Conservation (phyloP, 306 rosid genomes). For the Dalbergia cultrata region DNA sequence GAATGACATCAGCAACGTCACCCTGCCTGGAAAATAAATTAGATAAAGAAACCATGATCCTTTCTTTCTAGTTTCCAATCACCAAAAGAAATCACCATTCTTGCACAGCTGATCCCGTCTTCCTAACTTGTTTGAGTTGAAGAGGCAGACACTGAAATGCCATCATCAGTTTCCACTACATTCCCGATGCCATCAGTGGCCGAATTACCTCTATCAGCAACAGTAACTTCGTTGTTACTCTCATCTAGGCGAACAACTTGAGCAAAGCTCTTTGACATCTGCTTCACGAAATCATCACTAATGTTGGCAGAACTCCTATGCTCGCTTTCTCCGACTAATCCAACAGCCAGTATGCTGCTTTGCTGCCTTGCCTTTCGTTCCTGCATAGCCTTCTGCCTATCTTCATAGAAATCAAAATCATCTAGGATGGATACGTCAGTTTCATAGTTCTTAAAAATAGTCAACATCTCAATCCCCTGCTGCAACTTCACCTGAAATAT, state of each 20-base stretch:
- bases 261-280: slow-evolving; percentile 85
- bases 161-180: slow-evolving; percentile 64
- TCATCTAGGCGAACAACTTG: slow-evolving; percentile 81
- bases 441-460: slow-evolving; percentile 77
- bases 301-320: slow-evolving; percentile 56
- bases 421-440: slow-evolving; percentile 79
- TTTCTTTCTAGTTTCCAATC: slow-evolving; percentile 40
- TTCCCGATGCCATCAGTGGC: slow-evolving; percentile 56
- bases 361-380: slow-evolving; percentile 82
- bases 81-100: slow-evolving; percentile 30
- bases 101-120: slow-evolving; percentile 2
- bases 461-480: slow-evolving; percentile 82
- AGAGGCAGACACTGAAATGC: slow-evolving; percentile 60
- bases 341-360: slow-evolving; percentile 57
- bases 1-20: slow-evolving; percentile 58
- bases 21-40: slow-evolving; percentile 47
- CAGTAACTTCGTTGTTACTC: slow-evolving; percentile 57
- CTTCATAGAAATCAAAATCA: slow-evolving; percentile 87
- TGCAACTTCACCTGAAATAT: slow-evolving; percentile 73
- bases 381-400: slow-evolving; percentile 87
- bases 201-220: slow-evolving; percentile 54
- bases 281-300: slow-evolving; percentile 73
- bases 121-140: slow-evolving; percentile 65
- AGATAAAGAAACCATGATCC: slow-evolving; percentile 45
- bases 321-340: slow-evolving; percentile 70